Evolutionary conservation across 352 stramenopile species (phyloP).

Genomic region (Phytophthora pluvialis): DNA sequence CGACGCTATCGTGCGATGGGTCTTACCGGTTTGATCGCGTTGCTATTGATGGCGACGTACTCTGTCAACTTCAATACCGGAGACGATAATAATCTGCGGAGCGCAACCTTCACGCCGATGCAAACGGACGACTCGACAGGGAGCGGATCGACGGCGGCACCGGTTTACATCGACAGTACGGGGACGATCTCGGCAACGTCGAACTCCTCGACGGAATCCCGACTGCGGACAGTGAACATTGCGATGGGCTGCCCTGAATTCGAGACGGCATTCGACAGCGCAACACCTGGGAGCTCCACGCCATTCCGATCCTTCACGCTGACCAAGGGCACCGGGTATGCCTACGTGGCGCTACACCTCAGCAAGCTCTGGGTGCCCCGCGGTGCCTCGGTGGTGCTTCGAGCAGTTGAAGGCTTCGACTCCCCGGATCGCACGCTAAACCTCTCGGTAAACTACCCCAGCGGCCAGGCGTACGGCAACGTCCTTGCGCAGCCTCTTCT

Average conservation of each 20-base stretch:
- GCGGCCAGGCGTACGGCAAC: constrained; percentile 30
- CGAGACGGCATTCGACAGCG: constrained; percentile 46
- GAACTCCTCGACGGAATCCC: constrained; percentile 18
- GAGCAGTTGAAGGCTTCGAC: constrained; percentile 52
- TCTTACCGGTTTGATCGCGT: constrained; percentile 19
- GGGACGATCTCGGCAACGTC: constrained; percentile 20
- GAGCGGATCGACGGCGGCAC: neutral
- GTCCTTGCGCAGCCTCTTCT: constrained; percentile 44
- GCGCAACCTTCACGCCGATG: constrained; percentile 11
- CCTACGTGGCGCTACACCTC: constrained; percentile 59
- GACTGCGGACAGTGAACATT: constrained; percentile 29
- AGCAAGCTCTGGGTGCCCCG: constrained; percentile 52
- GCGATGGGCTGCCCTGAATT: constrained; percentile 64
- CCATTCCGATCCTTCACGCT: constrained; percentile 60
- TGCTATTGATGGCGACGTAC: constrained; percentile 30
- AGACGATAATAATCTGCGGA: constrained; percentile 15
- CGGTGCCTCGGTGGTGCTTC: constrained; percentile 49
- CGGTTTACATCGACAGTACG: constrained; percentile 23
- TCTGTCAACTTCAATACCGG: neutral
- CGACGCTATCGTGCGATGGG: constrained; percentile 24
- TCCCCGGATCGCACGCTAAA: constrained; percentile 47
- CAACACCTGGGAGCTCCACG: constrained; percentile 31
- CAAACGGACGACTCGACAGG: constrained; percentile 7
- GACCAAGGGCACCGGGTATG: constrained; percentile 60
- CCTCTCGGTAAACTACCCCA: constrained; percentile 44